Conservation (phyloP, 345 rosid genomes). For the Arabidopsis arenosa region DNA sequence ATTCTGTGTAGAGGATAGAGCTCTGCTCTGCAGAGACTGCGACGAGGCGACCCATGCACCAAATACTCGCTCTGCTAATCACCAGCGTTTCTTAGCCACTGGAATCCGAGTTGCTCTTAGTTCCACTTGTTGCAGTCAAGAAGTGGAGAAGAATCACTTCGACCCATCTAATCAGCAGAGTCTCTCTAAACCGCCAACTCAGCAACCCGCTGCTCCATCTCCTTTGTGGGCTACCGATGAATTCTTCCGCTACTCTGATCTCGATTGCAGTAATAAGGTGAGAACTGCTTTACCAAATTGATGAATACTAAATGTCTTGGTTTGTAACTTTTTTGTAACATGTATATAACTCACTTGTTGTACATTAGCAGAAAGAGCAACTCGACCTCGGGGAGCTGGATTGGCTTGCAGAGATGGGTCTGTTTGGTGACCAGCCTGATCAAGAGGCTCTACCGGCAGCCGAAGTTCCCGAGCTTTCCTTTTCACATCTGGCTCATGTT, state of each 20-base stretch:
- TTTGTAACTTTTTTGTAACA: conserved; percentile 28
- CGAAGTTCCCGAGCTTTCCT: conserved; percentile 89
- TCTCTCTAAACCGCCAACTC: conserved; percentile 50
- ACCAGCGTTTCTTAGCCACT: conserved; percentile 89
- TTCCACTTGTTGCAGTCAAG: conserved; percentile 56
- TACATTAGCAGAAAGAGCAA: conserved; percentile 52
- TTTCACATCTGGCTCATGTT: conserved; percentile 46
- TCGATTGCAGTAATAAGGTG: conserved; percentile 77
- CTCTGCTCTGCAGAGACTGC: conserved; percentile 88
- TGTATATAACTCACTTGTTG: not conserved
- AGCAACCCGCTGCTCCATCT: conserved; percentile 50
- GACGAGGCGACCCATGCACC: conserved; percentile 82
- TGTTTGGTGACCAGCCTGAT: conserved; percentile 63
- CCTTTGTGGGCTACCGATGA: conserved; percentile 76
- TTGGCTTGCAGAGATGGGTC: conserved; percentile 75
- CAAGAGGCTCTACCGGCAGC: conserved; percentile 70
- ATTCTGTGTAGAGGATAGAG: conserved; percentile 97
- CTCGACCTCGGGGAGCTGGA: conserved; percentile 77
- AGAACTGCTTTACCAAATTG: conserved; percentile 18
- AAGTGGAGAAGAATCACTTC: conserved; percentile 48
- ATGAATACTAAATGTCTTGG: not conserved
- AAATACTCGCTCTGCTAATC: conserved; percentile 83
- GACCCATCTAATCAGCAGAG: conserved; percentile 69
- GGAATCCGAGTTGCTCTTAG: conserved; percentile 85
- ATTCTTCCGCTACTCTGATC: conserved; percentile 68